These are phyloP conservation scores for Lagenidium sp. DNA, from an alignment of 352 stramenopile species.

Conservation along the genomic window DNA sequence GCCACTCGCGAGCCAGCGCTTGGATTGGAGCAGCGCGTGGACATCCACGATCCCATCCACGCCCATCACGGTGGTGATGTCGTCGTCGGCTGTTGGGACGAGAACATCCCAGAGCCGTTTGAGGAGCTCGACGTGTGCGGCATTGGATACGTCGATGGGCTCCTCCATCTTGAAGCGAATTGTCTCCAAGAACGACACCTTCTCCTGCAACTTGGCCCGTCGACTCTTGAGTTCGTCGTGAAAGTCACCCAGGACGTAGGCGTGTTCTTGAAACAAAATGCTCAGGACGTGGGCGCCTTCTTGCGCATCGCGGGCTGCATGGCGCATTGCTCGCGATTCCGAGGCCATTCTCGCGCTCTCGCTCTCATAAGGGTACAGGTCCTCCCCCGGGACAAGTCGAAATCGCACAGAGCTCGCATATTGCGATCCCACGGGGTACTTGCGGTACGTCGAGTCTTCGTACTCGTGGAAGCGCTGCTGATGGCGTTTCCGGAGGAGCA, in stretches of 20 bases:
- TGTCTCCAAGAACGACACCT: constrained; percentile 54
- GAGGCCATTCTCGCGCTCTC: constrained; percentile 20
- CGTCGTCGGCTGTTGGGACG: constrained; percentile 19
- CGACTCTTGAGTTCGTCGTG: constrained; percentile 39
- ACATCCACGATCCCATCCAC: constrained; percentile 23
- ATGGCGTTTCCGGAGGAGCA: constrained; percentile 49
- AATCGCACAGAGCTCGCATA: constrained; percentile 34
- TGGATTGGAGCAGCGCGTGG: constrained; percentile 39
- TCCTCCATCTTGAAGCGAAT: constrained; percentile 70
- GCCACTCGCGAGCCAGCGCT: constrained; percentile 55
- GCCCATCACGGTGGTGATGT: constrained; percentile 14
- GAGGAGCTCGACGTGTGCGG: constrained; percentile 39
- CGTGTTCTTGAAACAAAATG: constrained; percentile 55
- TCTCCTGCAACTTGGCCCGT: constrained; percentile 38
- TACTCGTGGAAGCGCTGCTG: constrained; percentile 55
- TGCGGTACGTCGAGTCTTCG: constrained; percentile 51
- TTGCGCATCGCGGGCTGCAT: constrained; percentile 52
- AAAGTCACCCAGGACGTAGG: constrained; percentile 44
- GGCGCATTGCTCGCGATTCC: constrained; percentile 33
- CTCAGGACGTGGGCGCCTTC: constrained; percentile 55
- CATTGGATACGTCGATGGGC: constrained; percentile 42
- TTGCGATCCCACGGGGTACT: constrained; percentile 69
- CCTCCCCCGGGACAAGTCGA: constrained; percentile 33
- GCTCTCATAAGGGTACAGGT: constrained; percentile 29
- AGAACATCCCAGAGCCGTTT: constrained; percentile 62